Evolutionary conservation across 768 basidiomycete species (phyloP).

Genomic region (Mycena alexandri): DNA sequence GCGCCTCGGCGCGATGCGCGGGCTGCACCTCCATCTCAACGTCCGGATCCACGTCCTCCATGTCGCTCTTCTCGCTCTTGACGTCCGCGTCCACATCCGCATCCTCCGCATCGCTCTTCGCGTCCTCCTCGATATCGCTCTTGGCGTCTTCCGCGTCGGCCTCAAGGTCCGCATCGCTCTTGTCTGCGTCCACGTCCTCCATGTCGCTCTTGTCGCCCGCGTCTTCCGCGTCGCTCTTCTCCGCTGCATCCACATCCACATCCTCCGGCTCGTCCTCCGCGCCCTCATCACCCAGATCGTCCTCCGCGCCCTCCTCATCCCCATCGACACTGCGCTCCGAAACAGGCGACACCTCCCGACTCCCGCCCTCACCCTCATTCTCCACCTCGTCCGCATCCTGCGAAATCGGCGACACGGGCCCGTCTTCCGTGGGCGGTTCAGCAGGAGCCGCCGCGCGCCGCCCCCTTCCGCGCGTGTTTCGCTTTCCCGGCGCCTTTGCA

Average conservation of each 20-base stretch:
- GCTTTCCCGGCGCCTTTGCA: conserved; percentile 31
- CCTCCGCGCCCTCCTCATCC: conserved; percentile 43
- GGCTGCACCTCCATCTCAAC: conserved; percentile 81
- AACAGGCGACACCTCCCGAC: conserved; percentile 35
- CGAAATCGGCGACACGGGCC: conserved; percentile 34
- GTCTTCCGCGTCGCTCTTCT: conserved; percentile 35
- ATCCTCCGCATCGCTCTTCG: conserved; percentile 40
- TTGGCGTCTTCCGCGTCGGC: conserved; percentile 37
- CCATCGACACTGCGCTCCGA: conserved; percentile 43
- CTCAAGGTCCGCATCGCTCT: conserved; percentile 31
- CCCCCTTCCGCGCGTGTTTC: conserved; percentile 25
- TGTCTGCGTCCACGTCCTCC: conserved; percentile 37
- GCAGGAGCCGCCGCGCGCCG: conserved; percentile 2
- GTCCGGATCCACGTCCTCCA: conserved; percentile 59
- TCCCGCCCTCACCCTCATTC: conserved; percentile 28
- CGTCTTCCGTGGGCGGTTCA: conserved; percentile 12
- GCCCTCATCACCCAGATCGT: conserved; percentile 34
- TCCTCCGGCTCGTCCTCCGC: conserved; percentile 31
- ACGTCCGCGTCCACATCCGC: conserved; percentile 41
- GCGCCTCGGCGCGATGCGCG: conserved; percentile 86
- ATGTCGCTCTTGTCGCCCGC: conserved; percentile 39
- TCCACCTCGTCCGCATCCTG: conserved; percentile 36
- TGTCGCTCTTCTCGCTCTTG: conserved; percentile 30
- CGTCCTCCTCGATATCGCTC: conserved; percentile 44
- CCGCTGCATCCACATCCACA: conserved; percentile 25